Base-by-base conservation (phyloP, 805 yeast genomes). In the Kuraishia hungarica region DNA sequence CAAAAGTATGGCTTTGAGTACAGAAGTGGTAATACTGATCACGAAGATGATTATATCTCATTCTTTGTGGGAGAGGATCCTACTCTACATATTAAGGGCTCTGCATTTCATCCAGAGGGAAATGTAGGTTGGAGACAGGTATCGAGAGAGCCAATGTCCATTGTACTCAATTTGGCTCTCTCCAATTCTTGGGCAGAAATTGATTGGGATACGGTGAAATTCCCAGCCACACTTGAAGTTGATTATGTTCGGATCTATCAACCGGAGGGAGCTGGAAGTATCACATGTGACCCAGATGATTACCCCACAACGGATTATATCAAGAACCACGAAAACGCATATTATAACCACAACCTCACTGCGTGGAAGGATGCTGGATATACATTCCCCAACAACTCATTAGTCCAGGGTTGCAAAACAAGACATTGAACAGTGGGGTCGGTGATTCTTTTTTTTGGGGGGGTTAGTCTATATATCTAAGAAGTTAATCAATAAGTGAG, bases 231-330 rank as follows among this genome's bases (percentile, higher is more conserved):
- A 1, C 75, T 92, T 84, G 74, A 82, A 56, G 72, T 93, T 51
- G 97, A 93, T 69, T 88, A 86, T 63, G 96, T 93, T 35, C 82
- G 98, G 62, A 65, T 93, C n/a, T 93, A 94, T 70, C 99, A 93
- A 73, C 96, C 97, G 1, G 64, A 74, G 39, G 84, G 81, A 61
- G 70, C 76, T 11, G 69, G 76, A 28, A 79, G 81, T 52, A 55
- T 86, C 22, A 86, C 94, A 0, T 93, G 98, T 73, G 97, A 92
- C 66, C 98, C 99, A 0, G 72, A 63, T 0, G 96, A 81, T 65
- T 83, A 77, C 66, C 98, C 97, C 55, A 93, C 98, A 0, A 74
- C 76, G 59, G 91, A 89, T 63, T 93, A 93, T 73, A 93, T 93
- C 61, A 70, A 82, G 52, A 64, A 67, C 28, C 98, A 93, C 68